Percentiles rank a stretch among this genome's conserved stretches.
Evolutionary conservation across 495 filamentous ascomycete genomes (phyloP).

Genomic region (Rostrohypoxylon terebratum): DNA sequence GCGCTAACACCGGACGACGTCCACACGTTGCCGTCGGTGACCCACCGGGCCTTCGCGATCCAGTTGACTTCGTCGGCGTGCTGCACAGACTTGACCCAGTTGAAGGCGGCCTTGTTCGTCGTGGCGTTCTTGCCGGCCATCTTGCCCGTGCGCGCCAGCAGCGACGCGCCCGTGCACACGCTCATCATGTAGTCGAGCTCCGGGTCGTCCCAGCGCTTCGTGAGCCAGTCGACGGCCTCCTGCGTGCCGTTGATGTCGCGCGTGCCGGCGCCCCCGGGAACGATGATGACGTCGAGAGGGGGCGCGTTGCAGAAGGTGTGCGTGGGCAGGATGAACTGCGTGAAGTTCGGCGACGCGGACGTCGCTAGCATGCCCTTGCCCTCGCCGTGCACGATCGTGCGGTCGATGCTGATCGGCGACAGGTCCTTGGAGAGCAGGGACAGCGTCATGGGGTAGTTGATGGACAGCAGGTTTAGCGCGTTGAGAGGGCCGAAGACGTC

Average conservation of each 20-base stretch:
- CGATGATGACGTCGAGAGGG: conserved; percentile 67
- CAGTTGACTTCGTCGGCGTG: conserved; percentile 37
- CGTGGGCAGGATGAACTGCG: conserved; percentile 65
- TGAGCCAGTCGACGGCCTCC: conserved; percentile 37
- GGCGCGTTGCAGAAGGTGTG: conserved; percentile 66
- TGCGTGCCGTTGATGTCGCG: conserved; percentile 45
- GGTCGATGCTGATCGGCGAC: conserved; percentile 56
- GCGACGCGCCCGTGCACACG: conserved; percentile 42
- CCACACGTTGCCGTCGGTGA: conserved; percentile 42
- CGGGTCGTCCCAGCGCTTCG: conserved; percentile 26
- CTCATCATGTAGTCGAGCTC: conserved; percentile 35
- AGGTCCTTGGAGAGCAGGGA: conserved; percentile 64
- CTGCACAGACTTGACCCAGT: conserved; percentile 35
- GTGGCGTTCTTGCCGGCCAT: conserved; percentile 37
- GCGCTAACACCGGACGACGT: conserved; percentile 43
- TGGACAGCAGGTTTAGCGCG: conserved; percentile 66
- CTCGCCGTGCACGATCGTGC: conserved; percentile 25
- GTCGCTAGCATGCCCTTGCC: conserved; percentile 9
- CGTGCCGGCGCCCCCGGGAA: conserved; percentile 69
- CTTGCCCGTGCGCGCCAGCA: conserved; percentile 40
- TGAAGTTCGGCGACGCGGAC: conserved; percentile 40
- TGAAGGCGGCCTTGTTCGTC: conserved; percentile 41
- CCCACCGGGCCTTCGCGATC: conserved; percentile 42
- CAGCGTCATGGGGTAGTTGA: conserved; percentile 53
- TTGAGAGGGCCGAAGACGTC: conserved; percentile 69